Conservation (phyloP, 2,329 filamentous ascomycete species). For the Knufia fluminis region DNA sequence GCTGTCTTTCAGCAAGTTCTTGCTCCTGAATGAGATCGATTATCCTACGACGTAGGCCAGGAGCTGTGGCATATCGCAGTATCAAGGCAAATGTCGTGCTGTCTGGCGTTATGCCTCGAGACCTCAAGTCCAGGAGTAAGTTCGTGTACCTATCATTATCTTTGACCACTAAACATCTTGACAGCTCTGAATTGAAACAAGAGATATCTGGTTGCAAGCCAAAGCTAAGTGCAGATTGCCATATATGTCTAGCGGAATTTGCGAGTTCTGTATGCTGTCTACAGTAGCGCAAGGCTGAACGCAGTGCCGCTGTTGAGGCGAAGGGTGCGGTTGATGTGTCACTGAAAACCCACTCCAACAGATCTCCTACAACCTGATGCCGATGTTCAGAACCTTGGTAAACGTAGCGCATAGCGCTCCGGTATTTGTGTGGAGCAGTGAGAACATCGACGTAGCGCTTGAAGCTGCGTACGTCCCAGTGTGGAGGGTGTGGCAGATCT, state of each 20-base stretch:
- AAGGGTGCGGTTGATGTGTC: slow-evolving; percentile 8
- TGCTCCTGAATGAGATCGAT: background rate
- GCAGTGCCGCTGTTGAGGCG: background rate
- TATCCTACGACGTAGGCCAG: background rate
- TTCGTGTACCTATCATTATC: background rate
- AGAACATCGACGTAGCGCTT: background rate
- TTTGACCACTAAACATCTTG: slow-evolving; percentile 2
- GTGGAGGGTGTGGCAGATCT: background rate
- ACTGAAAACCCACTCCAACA: slow-evolving; percentile 13
- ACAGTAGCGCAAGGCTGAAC: background rate
- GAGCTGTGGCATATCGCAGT: background rate
- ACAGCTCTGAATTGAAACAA: slow-evolving; percentile 3
- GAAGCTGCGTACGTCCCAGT: background rate
- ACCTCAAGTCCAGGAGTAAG: background rate
- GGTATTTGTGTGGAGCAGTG: background rate
- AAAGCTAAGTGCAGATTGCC: background rate
- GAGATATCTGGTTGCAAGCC: slow-evolving; percentile 7
- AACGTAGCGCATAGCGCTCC: background rate
- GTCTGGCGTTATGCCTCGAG: background rate
- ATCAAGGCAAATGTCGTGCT: background rate
- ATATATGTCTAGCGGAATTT: background rate
- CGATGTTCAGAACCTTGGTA: background rate
- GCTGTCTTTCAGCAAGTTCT: background rate
- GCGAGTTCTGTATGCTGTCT: background rate
- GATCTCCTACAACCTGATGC: slow-evolving; percentile 4